Percentiles rank a stretch among this genome's conserved stretches.
phyloP scores from a whole-genome alignment of 176 grass and related monocot genomes.

The Cenchrus purpureus region DNA sequence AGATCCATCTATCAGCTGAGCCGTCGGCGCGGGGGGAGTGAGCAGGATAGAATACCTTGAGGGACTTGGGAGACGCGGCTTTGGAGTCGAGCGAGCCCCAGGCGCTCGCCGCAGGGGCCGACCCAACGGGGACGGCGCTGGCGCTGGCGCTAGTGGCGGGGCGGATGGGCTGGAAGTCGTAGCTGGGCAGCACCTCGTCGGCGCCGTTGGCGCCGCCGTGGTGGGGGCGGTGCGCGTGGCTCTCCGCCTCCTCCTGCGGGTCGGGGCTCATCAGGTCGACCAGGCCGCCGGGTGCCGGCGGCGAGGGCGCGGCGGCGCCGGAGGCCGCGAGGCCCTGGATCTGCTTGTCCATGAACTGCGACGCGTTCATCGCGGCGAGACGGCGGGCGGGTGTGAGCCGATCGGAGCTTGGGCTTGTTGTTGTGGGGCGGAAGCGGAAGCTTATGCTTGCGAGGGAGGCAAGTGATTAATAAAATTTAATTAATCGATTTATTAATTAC shows the following conservation, averaged over 20 bases:
- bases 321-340: slow-evolving; percentile 67
- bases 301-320: slow-evolving; percentile 26
- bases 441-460: slow-evolving; percentile 23
- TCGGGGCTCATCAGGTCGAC: slow-evolving; percentile 66
- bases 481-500: not conserved
- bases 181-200: slow-evolving; percentile 67
- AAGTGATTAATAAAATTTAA: not conserved
- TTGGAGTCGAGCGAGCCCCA: slow-evolving; percentile 58
- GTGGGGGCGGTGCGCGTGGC: slow-evolving; percentile 6
- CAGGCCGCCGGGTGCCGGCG: slow-evolving; percentile 24
- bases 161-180: slow-evolving; percentile 75
- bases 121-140: not conserved
- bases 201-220: not conserved
- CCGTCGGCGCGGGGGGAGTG: not conserved
- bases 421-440: not conserved
- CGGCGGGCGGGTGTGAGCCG: not conserved
- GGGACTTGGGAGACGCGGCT: slow-evolving; percentile 32
- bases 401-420: not conserved
- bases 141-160: slow-evolving; percentile 24
- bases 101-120: slow-evolving; percentile 19
- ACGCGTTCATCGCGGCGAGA: slow-evolving; percentile 59
- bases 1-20: slow-evolving; percentile 44
- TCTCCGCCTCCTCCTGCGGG: slow-evolving; percentile 48
- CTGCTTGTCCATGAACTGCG: slow-evolving; percentile 91
- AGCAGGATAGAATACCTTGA: slow-evolving; percentile 49